Base-by-base conservation (phyloP, 2,329 filamentous ascomycete species). In the Fusarium beomiforme region DNA sequence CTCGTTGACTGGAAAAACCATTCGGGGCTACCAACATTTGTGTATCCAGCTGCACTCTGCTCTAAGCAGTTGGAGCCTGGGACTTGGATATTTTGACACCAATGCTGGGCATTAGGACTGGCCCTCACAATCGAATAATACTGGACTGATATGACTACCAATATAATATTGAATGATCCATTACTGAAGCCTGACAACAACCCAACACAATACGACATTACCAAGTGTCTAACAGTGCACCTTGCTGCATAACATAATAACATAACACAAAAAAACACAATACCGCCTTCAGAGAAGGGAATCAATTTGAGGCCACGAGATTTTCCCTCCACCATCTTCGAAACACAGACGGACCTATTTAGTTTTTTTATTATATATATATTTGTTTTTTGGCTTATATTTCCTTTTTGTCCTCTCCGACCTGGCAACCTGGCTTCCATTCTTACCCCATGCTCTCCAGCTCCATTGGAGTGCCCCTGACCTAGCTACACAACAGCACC, bases 1-100 rank as follows among this genome's bases (percentile, higher is more conserved):
- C 69, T 68, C 65, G 67, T 60, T 64, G 54, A 69, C 71, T 73
- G 64, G 64, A 70, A 75, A 59, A 50, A 26, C 41, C 61, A 64
- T 44, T 67, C 50, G 66, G 69, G 34, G 66, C 66, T 63, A 72
- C 66, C 66, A 58, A 70, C 46, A 58, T 54, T 59, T 70, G 69
- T 67, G 69, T 37, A 50, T 55, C 57, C 36, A 54, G 59, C 53
- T 69, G 33, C 43, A 50, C 61, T 70, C 69, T 55, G 62, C 53
- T 61, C 47, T 49, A 16, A 39, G 29, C 37, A 34, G 29, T 59
- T 49, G 56, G 54, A 56, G 69, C 56, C 49, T 62, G 59, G 56
- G 56, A 46, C 53, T 70, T 64, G 64, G 69, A 68, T 42, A 70
- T 72, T 71, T 67, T 69, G 46, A 44, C 64, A 66, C 42, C 62